Conservation (phyloP, 768 basidiomycete genomes). For the Tylopilus intermedius region DNA sequence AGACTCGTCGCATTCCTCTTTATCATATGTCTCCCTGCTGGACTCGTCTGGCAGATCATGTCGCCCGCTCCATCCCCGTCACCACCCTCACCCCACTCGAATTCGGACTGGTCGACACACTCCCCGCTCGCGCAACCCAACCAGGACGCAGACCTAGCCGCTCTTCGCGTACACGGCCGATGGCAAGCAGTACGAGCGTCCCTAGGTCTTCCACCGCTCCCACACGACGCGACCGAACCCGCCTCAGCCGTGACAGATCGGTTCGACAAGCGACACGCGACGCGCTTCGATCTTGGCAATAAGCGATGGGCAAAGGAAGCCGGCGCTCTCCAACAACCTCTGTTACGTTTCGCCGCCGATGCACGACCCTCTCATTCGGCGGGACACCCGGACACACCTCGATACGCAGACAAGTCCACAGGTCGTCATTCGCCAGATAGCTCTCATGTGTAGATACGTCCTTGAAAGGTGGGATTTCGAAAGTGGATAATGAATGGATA, state of each 20-base stretch:
- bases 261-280: too few relatives aligned
- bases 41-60: conserved; percentile 14
- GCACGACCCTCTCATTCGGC: neutral
- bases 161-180: conserved; percentile 25
- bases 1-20: conserved; percentile 18
- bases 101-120: neutral
- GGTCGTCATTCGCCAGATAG: neutral
- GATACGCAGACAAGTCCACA: neutral
- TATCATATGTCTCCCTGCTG: conserved; percentile 22
- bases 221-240: conserved; percentile 6
- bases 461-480: neutral
- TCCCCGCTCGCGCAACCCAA: neutral
- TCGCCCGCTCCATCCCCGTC: neutral
- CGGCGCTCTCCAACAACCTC: conserved; percentile 3
- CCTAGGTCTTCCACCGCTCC: conserved; percentile 26
- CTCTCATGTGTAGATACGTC: neutral
- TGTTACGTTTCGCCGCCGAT: conserved; percentile 22
- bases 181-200: conserved; percentile 31
- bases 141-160: neutral
- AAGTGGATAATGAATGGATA: neutral
- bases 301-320: conserved; percentile 10
- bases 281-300: neutral
- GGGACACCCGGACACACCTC: neutral
- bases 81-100: neutral
- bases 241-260: too few relatives aligned